Percentiles rank a stretch among this genome's conserved stretches.
Conservation (phyloP, 768 basidiomycete genomes). For the Suillus placidus region DNA sequence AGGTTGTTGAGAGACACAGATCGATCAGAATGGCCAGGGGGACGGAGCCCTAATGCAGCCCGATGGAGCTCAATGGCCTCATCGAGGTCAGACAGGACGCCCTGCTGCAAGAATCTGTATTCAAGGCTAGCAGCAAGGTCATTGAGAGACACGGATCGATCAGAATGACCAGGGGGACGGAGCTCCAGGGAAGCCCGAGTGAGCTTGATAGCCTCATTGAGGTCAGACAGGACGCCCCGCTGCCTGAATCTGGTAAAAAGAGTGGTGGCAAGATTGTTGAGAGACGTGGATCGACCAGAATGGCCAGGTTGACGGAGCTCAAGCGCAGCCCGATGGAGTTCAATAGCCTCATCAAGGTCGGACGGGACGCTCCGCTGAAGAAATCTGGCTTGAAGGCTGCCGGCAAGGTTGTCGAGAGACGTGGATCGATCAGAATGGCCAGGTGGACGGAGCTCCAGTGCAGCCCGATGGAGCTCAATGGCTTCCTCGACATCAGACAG, state of each 20-base stretch:
- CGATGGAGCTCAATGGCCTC: slow-evolving; percentile 2
- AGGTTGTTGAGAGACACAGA: slow-evolving; percentile 15
- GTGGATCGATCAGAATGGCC: background rate
- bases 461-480: slow-evolving; percentile 7
- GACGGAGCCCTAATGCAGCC: background rate
- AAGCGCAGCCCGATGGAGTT: slow-evolving; percentile 10
- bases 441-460: slow-evolving; percentile 4
- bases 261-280: slow-evolving; percentile 9
- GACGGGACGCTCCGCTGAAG: background rate
- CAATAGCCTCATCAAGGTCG: slow-evolving; percentile 14
- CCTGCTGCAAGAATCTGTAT: background rate
- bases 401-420: slow-evolving; percentile 2
- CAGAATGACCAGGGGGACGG: slow-evolving; percentile 7
- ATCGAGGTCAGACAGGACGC: background rate
- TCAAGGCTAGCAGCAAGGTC: slow-evolving; percentile 13
- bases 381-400: background rate
- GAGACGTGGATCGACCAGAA: slow-evolving; percentile 10
- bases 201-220: slow-evolving; percentile 19
- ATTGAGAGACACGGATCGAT: background rate
- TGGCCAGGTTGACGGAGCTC: slow-evolving; percentile 12
- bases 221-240: slow-evolving; percentile 9
- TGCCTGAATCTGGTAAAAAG: slow-evolving; percentile 14
- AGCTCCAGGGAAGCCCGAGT: slow-evolving; percentile 1
- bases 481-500: background rate
- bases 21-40: slow-evolving; percentile 1